Evolutionary conservation across 805 yeast species (phyloP), one percentile per base, ranked within the genome.

Genomic region (Isabelozyma heimii): DNA sequence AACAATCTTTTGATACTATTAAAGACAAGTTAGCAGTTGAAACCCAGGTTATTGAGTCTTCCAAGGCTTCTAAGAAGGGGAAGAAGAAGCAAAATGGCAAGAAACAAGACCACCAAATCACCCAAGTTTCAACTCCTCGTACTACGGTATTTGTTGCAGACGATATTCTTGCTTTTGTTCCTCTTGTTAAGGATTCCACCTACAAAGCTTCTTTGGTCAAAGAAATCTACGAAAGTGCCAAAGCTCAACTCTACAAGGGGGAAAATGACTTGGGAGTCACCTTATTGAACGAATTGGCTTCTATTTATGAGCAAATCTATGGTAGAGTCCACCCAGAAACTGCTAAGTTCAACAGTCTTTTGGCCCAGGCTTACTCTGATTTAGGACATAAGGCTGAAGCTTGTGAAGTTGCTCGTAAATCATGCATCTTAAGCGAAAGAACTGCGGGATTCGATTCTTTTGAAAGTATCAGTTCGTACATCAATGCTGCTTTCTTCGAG

Each of bases 311-410:
- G 64, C 96, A 90, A 62, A 82, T 89, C 28, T 88, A 88, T 58
- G 97, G 98, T 28, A 64, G 77, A 26, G 78, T 92, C 28, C 94
- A 91, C 60, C 79, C 86, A 8, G 90, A 85, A 56, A 87, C 91
- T 27, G 90, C 92, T 12, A 80, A 80, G 45, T 83, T 84, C 35
- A 86, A 85, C 60, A 70, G 83, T 40, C 72, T 81, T 8, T 72
- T 90, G 43, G 86, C 95, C 12, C 83, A 84, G 52, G 66, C 83
- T 15, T 88, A 82, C 69, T 77, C 81, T 49, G 90, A 85, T 50
- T 63, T 82, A 42, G 82, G 83, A 13, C 69, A 79, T 57, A 63
- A 70, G 16, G 70, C 72, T 20, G 84, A 82, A 54, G 91, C 97
- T 10, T 75, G 83, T 46, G 78, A 76, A 10, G 72, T 81, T 54